Evolutionary conservation across 768 basidiomycete species (phyloP), one percentile per base, ranked within the genome.

Genomic region (Mycena rosella): DNA sequence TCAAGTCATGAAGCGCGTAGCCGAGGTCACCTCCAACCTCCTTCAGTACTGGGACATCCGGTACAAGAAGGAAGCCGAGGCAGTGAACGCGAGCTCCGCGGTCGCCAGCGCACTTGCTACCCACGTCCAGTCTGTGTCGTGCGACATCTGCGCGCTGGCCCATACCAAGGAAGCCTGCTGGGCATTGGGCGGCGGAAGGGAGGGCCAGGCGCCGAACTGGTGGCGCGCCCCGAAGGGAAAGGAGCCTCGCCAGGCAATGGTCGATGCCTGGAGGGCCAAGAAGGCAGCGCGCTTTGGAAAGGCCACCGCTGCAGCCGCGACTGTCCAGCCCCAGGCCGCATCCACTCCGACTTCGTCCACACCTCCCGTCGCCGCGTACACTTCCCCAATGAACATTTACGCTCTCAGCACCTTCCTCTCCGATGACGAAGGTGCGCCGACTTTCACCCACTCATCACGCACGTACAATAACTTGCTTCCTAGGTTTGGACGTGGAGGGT

Each of bases 161-260:
- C 67, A 68, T 32, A 24, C 48, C 8, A 58, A 52, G 36, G 56
- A 63, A 2, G 38, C 24, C 9, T 68, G 67, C 30, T 68, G 55
- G 53, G 47, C 55, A 0, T 38, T 14, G 1, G 67, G 67, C 1
- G 67, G 67, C 2, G 67, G 67, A 1, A 51, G 47, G 38, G 67
- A 68, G 36, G 67, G 67, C 5, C 61, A 63, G 14, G 67, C 55
- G 15, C 55, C 48, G 26, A 10, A 4, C 14, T 51, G 67, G 44
- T 68, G 61, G 67, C 24, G 30, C 11, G 60, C 60, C 1, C 66
- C 60, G 2, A 22, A 20, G 10, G 60, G 53, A 11, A 27, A 24
- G 14, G 66, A 67, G 27, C 66, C 66, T 0, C 45, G 66, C 18
- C 60, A 34, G 44, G 42, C 47, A 10, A 20, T 38, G 7, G 47